Evolutionary conservation across 306 rosid species (phyloP), one percentile per base, ranked within the genome.

Genomic region (Sophora flavescens): DNA sequence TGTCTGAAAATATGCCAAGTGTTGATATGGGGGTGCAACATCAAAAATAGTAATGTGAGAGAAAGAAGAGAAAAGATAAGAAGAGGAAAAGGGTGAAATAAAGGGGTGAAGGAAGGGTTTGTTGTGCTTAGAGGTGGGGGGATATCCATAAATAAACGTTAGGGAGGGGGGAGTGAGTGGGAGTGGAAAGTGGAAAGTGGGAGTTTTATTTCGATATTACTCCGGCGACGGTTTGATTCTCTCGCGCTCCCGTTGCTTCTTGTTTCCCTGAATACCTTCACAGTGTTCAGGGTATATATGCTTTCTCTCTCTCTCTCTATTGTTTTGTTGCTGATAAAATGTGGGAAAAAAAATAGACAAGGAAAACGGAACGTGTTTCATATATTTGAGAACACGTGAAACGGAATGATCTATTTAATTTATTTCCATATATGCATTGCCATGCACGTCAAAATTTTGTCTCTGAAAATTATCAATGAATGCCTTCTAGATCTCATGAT

Each of bases 221-320:
- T 82, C 85, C 85, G 85, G 80, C 71, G 82, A 79, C 84, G 80
- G 73, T 67, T 80, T 86, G 78, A 62, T 89, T 79, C 89, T 83
- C 89, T 86, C 93, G 85, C 94, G 87, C 97, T 85, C 90, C 95
- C 96, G 76, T 88, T 88, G 77, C 88, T 85, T 87, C 86, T 88
- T 84, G 83, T 85, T 84, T 84, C 91, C 97, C 93, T 90, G 96
- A 86, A 94, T 94, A 86, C 95, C 94, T 91, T 85, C 32, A 22
- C 91, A 85, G 93, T 91, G 90, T 94, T 90, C 96, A 89, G 94
- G 97, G 98, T 91, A 39, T 26, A 53, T 61, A 61, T 4, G 18
- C 26, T 14, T 3, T 35, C 5, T 58, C 3, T 39, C 36, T 28
- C 1, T 39, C n/a, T 6, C 10, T 2, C 1, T 28, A 1, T 66